These are phyloP conservation scores for Lipomyces kockii DNA, from an alignment of 805 yeast species.

Conservation along the genomic window DNA sequence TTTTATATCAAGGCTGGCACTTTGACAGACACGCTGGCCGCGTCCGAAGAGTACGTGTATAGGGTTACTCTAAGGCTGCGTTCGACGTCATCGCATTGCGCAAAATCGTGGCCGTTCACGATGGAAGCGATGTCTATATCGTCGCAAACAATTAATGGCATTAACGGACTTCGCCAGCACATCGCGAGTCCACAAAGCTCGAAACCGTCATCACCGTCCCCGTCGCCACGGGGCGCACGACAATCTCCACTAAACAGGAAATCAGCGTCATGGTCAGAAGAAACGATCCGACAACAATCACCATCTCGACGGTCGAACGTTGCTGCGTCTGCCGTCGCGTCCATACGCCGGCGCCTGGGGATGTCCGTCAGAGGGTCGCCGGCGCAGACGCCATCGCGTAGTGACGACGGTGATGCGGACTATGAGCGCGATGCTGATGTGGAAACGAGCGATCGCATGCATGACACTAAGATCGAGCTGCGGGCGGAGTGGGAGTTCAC, in stretches of 20 bases:
- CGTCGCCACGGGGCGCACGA: conserved; percentile 18
- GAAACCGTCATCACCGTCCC: conserved; percentile 8
- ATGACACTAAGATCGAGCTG: background rate
- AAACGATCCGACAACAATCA: background rate
- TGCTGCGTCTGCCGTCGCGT: conserved; percentile 5
- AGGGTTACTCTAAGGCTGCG: conserved; percentile 11
- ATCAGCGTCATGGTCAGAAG: conserved; percentile 3
- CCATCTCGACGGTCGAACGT: background rate
- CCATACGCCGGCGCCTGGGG: background rate
- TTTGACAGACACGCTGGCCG: conserved; percentile 19
- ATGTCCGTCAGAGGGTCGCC: background rate
- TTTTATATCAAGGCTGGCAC: conserved; percentile 30
- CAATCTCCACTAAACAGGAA: conserved; percentile 17
- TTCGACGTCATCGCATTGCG: conserved; percentile 19
- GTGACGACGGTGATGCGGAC: conserved; percentile 26
- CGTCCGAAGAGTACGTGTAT: conserved; percentile 7
- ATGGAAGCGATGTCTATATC: conserved; percentile 13
- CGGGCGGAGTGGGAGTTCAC: conserved; percentile 19
- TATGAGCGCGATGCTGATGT: conserved; percentile 21
- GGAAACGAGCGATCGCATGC: background rate
- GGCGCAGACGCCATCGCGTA: background rate
- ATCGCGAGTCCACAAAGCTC: background rate
- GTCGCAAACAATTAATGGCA: background rate
- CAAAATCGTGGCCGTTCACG: conserved; percentile 28
- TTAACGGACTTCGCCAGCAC: conserved; percentile 2